phyloP scores from a whole-genome alignment of 768 basidiomycete genomes.

The Podaxis carcinomalis region DNA sequence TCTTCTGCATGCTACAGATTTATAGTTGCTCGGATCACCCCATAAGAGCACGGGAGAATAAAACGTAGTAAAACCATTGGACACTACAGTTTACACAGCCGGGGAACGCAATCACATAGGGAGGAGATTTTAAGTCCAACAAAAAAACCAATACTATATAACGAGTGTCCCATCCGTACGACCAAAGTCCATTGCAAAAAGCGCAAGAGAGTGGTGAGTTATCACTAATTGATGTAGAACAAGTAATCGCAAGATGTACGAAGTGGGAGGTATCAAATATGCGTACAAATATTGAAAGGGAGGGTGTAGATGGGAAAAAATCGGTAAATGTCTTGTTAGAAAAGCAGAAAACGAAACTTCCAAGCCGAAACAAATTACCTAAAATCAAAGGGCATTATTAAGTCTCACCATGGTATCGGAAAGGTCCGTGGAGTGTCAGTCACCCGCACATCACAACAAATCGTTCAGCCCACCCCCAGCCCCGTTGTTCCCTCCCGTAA shows the following conservation, averaged over 20 bases:
- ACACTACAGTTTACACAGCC: too few relatives aligned
- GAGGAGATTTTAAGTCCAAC: too few relatives aligned
- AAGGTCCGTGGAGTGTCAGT: neutral
- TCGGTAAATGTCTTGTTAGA: neutral
- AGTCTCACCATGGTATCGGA: neutral
- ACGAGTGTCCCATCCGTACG: neutral
- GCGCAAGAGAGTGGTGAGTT: neutral
- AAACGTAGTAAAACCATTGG: too few relatives aligned
- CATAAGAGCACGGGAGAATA: too few relatives aligned
- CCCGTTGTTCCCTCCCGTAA: slow-evolving; percentile 32
- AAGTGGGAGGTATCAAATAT: neutral
- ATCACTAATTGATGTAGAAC: neutral
- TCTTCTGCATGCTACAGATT: too few relatives aligned
- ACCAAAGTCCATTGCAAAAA: neutral
- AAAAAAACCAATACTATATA: neutral
- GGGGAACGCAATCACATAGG: too few relatives aligned
- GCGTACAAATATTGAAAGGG: neutral
- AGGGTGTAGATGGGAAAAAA: neutral
- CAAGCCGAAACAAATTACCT: neutral
- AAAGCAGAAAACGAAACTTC: neutral
- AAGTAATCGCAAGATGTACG: neutral
- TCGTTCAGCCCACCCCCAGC: slow-evolving; percentile 13
- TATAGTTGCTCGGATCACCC: too few relatives aligned
- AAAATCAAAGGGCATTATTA: neutral
- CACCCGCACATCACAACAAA: slow-evolving; percentile 19